A percentile compares a stretch with the other conserved stretches of the same genome.
These are phyloP conservation scores for Graphiopsis chlorocephala DNA, from an alignment of 2,329 filamentous ascomycete species.

Conservation along the genomic window DNA sequence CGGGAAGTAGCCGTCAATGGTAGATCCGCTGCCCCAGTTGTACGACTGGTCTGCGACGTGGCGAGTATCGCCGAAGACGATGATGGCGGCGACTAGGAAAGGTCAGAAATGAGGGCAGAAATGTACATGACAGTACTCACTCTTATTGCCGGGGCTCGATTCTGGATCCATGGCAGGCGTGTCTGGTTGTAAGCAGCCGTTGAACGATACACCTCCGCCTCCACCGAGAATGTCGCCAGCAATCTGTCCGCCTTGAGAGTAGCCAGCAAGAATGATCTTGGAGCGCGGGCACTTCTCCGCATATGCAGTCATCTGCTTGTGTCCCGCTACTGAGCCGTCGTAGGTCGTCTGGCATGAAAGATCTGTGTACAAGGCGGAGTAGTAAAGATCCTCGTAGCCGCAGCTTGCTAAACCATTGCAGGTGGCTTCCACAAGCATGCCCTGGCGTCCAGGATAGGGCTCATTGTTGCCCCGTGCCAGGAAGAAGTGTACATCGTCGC, in stretches of 20 bases:
- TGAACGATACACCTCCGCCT: conserved; percentile 19
- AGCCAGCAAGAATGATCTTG: conserved; percentile 20
- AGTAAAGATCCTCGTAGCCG: conserved; percentile 35
- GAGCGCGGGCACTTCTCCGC: conserved; percentile 21
- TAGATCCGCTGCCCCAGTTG: conserved; percentile 22
- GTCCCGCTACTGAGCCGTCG: conserved; percentile 20
- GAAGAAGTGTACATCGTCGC: conserved; percentile 26
- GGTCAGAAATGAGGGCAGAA: background rate
- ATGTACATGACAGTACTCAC: background rate
- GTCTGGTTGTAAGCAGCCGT: conserved; percentile 21
- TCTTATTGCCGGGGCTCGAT: conserved; percentile 18
- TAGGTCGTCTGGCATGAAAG: conserved; percentile 22
- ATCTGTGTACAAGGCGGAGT: conserved; percentile 18
- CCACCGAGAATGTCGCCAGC: conserved; percentile 22
- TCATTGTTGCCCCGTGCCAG: conserved; percentile 36
- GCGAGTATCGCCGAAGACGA: conserved; percentile 21
- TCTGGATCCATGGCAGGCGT: conserved; percentile 18
- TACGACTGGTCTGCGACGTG: conserved; percentile 22
- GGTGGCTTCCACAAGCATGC: conserved; percentile 32
- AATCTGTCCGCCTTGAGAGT: conserved; percentile 21
- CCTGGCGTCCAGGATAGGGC: conserved; percentile 37
- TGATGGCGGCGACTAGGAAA: conserved; percentile 20
- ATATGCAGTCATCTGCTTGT: conserved; percentile 20
- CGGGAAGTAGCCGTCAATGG: conserved; percentile 20
- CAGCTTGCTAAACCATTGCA: conserved; percentile 31